Evolutionary conservation across 352 stramenopile genomes (phyloP), one percentile per base, ranked within the genome.

Genomic region (Phytophthora podocarpi): DNA sequence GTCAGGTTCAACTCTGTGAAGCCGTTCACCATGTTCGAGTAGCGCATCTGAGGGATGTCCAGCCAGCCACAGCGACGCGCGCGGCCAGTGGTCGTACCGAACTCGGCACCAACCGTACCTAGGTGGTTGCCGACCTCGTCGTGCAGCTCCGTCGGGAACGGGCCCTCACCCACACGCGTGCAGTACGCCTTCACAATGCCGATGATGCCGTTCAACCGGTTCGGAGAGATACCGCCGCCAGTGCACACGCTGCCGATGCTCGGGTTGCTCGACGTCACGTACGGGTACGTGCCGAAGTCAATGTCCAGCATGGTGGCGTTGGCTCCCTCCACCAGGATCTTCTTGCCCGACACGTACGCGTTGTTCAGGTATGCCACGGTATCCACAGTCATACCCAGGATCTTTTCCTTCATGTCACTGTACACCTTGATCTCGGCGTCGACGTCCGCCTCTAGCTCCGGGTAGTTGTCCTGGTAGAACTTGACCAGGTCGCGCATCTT

Each of bases 271-370:
- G 96, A 99, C 28, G 98, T 99, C 37, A 99, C 98, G 79, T 98
- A 99, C 34, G 97, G 98, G 83, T 99, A 99, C 43, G 97, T 99
- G 50, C 98, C 98, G 70, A 99, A 99, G 81, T 99, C 98, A 80
- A 99, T 98, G 81, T 99, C 98, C 36, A 99, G 84, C 97, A 99
- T 99, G 20, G 97, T 98, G 5, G 98, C 98, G 78, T 99, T 99
- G 26, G 97, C 97, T 45, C 98, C 98, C 70, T 99, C 98, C 2
- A 99, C 95, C 23, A 99, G 72, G 60, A 99, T 98, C 58, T 90
- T 96, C 82, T 99, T 98, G 57, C 97, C 97, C 13, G 83, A 72
- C 34, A 95, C 86, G 79, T 98, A 98, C 35, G 96, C 86, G 55
- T 98, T 81, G 86, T 99, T 99, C 41, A 98, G 90, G 64, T 97